A percentile compares a stretch with the other conserved stretches of the same genome.
Evolutionary conservation across 192 early-diverging fungal species (phyloP).

Genomic region (Linnemannia elongata): DNA sequence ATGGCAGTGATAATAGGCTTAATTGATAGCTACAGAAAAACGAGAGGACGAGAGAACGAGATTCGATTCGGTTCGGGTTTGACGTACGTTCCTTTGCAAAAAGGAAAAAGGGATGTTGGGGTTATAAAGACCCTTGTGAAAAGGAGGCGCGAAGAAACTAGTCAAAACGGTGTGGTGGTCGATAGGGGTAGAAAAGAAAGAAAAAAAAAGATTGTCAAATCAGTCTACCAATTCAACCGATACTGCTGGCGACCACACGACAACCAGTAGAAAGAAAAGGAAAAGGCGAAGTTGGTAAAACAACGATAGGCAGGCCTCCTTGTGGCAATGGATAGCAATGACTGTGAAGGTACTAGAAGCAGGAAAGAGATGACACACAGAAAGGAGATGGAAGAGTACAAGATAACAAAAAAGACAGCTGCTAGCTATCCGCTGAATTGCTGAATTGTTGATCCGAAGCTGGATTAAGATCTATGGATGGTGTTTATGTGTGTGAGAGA

Average conservation of each 20-base stretch:
- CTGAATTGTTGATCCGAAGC: too few relatives aligned
- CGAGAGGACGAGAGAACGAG: slow-evolving; percentile 14
- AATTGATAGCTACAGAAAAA: not conserved
- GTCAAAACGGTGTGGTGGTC: slow-evolving; percentile 1
- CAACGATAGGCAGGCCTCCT: not conserved
- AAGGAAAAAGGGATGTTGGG: not conserved
- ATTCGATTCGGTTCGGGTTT: not conserved
- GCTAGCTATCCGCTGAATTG: too few relatives aligned
- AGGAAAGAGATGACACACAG: too few relatives aligned
- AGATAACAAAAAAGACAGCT: too few relatives aligned
- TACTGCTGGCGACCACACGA: not conserved
- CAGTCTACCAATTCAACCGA: not conserved
- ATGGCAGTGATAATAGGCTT: too few relatives aligned
- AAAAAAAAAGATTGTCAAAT: not conserved
- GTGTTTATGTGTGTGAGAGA: too few relatives aligned
- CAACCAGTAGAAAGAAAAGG: not conserved
- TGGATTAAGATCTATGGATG: too few relatives aligned
- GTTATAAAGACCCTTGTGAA: not conserved
- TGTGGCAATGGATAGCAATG: not conserved
- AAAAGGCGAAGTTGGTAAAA: not conserved
- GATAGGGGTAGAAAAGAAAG: not conserved
- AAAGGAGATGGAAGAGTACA: too few relatives aligned
- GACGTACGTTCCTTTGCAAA: not conserved
- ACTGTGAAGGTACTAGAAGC: too few relatives aligned
- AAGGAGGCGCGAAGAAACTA: not conserved